These are phyloP conservation scores for Acaromyces ingoldii DNA, from an alignment of 1,284 basidiomycete genomes.

Conservation along the genomic window DNA sequence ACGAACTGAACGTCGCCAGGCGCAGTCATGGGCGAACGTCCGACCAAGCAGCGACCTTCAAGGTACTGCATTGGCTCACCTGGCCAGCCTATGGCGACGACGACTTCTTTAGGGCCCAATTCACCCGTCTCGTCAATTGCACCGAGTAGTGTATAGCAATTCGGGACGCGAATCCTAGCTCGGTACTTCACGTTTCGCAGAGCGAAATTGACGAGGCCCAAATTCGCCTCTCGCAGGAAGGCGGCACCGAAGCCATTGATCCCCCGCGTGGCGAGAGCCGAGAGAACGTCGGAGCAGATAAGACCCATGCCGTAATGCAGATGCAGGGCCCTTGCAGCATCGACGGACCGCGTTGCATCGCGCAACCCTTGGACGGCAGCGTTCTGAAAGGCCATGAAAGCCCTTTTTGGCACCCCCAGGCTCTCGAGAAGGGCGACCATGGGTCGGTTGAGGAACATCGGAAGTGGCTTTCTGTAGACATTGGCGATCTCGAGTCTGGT, in stretches of 20 bases:
- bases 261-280: background rate
- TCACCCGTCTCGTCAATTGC: conserved; percentile 55
- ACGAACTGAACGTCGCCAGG: conserved; percentile 27
- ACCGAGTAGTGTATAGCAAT: conserved; percentile 66
- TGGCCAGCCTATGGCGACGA: conserved; percentile 15
- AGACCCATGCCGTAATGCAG: too few relatives aligned
- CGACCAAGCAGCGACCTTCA: conserved; percentile 22
- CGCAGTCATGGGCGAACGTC: conserved; percentile 20
- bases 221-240: conserved; percentile 60
- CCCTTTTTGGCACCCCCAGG: conserved; percentile 59
- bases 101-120: conserved; percentile 21
- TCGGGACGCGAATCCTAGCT: conserved; percentile 66
- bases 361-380: conserved; percentile 55
- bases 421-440: conserved; percentile 66
- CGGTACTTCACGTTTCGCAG: conserved; percentile 64
- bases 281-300: background rate
- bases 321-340: conserved; percentile 50
- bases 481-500: conserved; percentile 54
- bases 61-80: conserved; percentile 9
- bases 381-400: conserved; percentile 61
- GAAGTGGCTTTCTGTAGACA: conserved; percentile 39
- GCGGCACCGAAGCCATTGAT: conserved; percentile 48
- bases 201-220: conserved; percentile 61
- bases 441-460: conserved; percentile 54
- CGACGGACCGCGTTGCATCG: conserved; percentile 59